Percentiles rank a stretch among this genome's conserved stretches.
Conservation (phyloP, 441 rosid species). For the Bruguiera hainesii region DNA sequence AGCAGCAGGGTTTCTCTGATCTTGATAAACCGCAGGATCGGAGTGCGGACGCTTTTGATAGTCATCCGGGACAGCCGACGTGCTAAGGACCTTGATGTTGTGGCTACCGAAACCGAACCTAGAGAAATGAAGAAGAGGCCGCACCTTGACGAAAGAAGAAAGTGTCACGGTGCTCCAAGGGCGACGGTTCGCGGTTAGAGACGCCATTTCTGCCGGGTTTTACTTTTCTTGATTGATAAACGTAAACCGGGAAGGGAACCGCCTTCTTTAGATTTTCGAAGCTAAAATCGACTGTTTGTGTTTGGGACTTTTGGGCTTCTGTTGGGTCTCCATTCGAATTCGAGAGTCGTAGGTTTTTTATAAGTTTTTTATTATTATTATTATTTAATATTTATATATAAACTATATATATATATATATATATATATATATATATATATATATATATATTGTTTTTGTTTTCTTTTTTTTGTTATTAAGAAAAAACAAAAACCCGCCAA, state of each 20-base stretch:
- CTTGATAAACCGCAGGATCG: constrained; percentile 23
- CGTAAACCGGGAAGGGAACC: background rate
- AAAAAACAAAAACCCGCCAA: background rate
- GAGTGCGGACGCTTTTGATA: constrained; percentile 21
- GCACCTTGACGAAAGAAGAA: constrained; percentile 31
- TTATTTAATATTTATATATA: too few species aligned
- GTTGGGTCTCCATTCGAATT: too few species aligned
- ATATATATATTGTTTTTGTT: too few species aligned
- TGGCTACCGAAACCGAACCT: constrained; percentile 16
- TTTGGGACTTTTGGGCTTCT: too few species aligned
- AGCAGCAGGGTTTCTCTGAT: constrained; percentile 13
- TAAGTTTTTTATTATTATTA: too few species aligned
- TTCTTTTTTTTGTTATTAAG: too few species aligned
- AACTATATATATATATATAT: too few species aligned
- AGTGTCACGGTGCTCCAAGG: constrained; percentile 16
- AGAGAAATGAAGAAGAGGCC: constrained; percentile 26
- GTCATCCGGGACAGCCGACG: constrained; percentile 41
- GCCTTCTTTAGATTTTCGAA: too few species aligned
- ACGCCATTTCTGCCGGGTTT: constrained; percentile 31
- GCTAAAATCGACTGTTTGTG: too few species aligned
- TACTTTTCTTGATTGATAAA: background rate
- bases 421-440: too few species aligned
- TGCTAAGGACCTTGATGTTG: constrained; percentile 36
- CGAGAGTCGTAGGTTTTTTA: too few species aligned
- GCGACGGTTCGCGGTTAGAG: constrained; percentile 48